Conservation (phyloP, 371 early-diverging fungal genomes). For the Parasitella parasitica region DNA sequence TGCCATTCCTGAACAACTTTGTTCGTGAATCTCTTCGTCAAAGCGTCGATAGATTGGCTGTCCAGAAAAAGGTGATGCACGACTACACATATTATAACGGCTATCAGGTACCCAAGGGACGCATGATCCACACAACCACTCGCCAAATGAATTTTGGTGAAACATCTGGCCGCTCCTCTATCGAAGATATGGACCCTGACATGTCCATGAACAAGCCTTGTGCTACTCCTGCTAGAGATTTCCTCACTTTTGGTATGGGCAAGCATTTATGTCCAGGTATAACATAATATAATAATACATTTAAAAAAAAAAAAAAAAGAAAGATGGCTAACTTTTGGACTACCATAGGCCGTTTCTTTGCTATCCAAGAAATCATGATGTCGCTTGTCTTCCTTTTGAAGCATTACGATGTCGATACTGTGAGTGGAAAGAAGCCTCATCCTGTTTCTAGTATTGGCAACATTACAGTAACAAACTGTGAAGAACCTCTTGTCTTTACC, state of each 20-base stretch:
- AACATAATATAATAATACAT: not conserved
- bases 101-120: conserved; percentile 37
- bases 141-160: conserved; percentile 34
- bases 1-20: conserved; percentile 34
- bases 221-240: conserved; percentile 28
- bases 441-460: conserved; percentile 24
- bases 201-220: conserved; percentile 14
- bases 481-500: conserved; percentile 29
- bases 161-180: conserved; percentile 3
- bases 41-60: conserved; percentile 32
- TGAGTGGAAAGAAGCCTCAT: conserved; percentile 17
- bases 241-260: conserved; percentile 36
- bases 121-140: conserved; percentile 17
- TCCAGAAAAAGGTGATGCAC: conserved; percentile 25
- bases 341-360: conserved; percentile 49
- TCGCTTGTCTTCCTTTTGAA: conserved; percentile 24
- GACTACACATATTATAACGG: conserved; percentile 40
- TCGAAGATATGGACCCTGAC: conserved; percentile 31
- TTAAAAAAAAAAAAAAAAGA: not conserved
- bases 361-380: conserved; percentile 49
- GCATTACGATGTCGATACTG: conserved; percentile 23
- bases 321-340: conserved; percentile 1
- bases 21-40: conserved; percentile 37
- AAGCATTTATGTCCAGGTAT: conserved; percentile 36
- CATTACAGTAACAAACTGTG: conserved; percentile 2